Evolutionary conservation across 2,329 filamentous ascomycete species (phyloP).

Genomic region (Aureobasidium sp.): DNA sequence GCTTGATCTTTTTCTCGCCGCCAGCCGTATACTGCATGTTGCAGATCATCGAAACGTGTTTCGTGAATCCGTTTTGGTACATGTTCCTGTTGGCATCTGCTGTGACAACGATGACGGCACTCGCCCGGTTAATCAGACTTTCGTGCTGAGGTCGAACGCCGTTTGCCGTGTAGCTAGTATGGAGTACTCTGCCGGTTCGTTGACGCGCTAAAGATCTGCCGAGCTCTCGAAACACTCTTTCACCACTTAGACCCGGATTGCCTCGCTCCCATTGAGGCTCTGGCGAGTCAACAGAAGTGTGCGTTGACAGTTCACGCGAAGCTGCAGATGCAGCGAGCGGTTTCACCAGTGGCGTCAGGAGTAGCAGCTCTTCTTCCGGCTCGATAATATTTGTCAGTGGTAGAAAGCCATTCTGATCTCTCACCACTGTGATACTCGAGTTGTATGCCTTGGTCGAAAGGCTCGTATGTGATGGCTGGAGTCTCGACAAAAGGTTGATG

Average conservation of each 20-base stretch:
- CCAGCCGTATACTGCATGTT: constrained; percentile 66
- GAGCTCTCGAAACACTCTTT: constrained; percentile 85
- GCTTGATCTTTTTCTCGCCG: constrained; percentile 69
- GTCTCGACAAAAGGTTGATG: constrained; percentile 64
- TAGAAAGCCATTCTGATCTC: constrained; percentile 78
- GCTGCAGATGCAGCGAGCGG: constrained; percentile 84
- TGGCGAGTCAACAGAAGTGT: constrained; percentile 50
- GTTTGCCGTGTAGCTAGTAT: constrained; percentile 93
- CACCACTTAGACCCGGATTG: constrained; percentile 74
- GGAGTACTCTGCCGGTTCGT: constrained; percentile 75
- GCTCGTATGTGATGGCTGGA: constrained; percentile 74
- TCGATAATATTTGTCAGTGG: constrained; percentile 77
- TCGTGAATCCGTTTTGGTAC: constrained; percentile 91
- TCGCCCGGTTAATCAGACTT: constrained; percentile 80
- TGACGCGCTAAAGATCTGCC: constrained; percentile 81
- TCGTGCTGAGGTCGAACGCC: constrained; percentile 89
- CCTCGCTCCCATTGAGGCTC: constrained; percentile 53
- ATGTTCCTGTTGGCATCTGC: constrained; percentile 91
- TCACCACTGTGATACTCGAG: constrained; percentile 83
- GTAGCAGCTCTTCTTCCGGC: constrained; percentile 77
- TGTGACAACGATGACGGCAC: constrained; percentile 82
- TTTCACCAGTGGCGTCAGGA: constrained; percentile 84
- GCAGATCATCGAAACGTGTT: constrained; percentile 94
- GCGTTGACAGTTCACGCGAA: constrained; percentile 61
- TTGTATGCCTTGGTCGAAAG: constrained; percentile 85